Evolutionary conservation across 768 basidiomycete species (phyloP), one percentile per base, ranked within the genome.

Genomic region (Psilocybe subaeruginosa): DNA sequence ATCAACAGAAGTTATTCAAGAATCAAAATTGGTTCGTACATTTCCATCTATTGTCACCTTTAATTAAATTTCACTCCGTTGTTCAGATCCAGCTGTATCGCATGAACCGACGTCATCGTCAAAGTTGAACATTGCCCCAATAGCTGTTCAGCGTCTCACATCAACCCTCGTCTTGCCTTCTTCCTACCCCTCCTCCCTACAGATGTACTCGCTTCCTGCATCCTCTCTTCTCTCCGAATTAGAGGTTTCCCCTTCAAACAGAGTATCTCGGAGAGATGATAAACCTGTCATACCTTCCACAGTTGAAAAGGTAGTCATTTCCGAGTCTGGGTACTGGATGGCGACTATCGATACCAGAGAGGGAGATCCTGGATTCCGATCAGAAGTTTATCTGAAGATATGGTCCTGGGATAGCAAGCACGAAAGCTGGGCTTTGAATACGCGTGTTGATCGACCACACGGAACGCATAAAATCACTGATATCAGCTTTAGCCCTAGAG

Each of bases 131-230:
- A 62, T 75, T 6, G 77, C 82, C 19, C 95, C 93, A 12, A 83
- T 97, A 29, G 89, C 91, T 5, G 79, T 92, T 46, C 96, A 98
- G 73, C 76, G 81, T 2, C 75, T 78, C 4, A 89, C 93, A 3
- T 84, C 88, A 31, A 87, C 92, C 4, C 78, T 99, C 62, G 82
- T 98, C 65, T 82, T 99, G 14, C 93, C 95, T 0, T 95, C 97
- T 2, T 96, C 95, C 0, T 96, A 99, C 70, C 92, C 95, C 0
- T 95, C 96, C 2, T 93, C 95, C n/a, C 79, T 99, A 43, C 97
- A 99, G 77, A 86, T 91, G 27, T 96, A 92, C 76, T 90, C 93
- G 16, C 91, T 91, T 1, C 73, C 81, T 7, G 82, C 85, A 2
- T 89, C 89, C 30, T 82, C 85, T 45, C 80, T 95, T 0, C 69